Evolutionary conservation across 768 basidiomycete species (phyloP), one percentile per base, ranked within the genome.

Genomic region (Auriscalpium microsporum): DNA sequence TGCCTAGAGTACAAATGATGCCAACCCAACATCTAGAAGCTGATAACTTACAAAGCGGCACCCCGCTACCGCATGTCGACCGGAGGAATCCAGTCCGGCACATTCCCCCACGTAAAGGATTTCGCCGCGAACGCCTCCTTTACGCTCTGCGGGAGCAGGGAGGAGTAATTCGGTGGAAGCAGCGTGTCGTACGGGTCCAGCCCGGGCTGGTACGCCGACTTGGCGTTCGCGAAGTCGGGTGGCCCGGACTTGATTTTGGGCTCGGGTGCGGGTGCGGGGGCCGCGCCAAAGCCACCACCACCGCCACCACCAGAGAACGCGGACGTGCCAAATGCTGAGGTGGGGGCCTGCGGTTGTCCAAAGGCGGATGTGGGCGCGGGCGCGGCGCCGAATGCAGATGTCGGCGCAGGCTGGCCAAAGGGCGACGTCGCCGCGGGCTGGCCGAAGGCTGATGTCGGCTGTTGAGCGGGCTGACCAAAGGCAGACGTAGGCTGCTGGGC

Each of bases 61-160:
- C 28, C 28, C 28, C 28, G 28, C 28, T 28, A 83, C 55, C 83
- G 72, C 56, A 82, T 67, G 60, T 80, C 78, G 42, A 78, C 51
- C 6, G 85, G 87, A 37, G 86, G 87, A 54, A 82, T 72, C 82
- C 81, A 87, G 50, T 86, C 84, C 1, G 86, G 86, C 47, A 88
- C 73, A 56, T 76, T 77, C 48, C 67, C 83, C 80, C 73, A 78
- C 81, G 63, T 78, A 77, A 64, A 88, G 86, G 65, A 68, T 77
- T 50, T 70, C 67, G 42, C 70, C 55, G 71, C 64, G 57, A 87
- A 88, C 33, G 82, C 82, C 4, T 73, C 74, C 60, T 72, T 64
- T 38, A 73, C 77, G 4, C 63, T 63, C 35, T 68, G 63, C 1
- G 87, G 84, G 14, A 87, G 62, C 36, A 77, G 64, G 36, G 75